Evolutionary conservation across 352 stramenopile genomes (phyloP).

Genomic region (Globisporangium ultimum): DNA sequence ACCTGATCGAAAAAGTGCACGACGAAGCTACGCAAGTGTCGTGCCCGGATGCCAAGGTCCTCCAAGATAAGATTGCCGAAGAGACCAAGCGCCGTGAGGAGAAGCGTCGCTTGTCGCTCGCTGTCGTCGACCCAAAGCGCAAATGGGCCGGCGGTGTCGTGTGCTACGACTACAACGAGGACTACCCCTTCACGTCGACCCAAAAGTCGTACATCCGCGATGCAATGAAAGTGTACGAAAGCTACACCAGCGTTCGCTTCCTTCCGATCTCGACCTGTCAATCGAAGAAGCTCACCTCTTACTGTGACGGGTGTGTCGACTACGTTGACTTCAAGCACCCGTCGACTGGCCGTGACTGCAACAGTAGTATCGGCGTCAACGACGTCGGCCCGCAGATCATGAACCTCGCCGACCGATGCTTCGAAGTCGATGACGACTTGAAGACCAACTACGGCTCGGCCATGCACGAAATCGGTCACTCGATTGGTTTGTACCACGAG

Average conservation of each 20-base stretch:
- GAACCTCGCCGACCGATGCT: conserved; percentile 74
- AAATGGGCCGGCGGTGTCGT: conserved; percentile 68
- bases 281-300: conserved; percentile 32
- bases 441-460: conserved; percentile 72
- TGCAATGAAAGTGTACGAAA: conserved; percentile 64
- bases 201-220: conserved; percentile 60
- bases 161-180: conserved; percentile 64
- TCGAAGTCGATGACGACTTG: conserved; percentile 66
- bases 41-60: conserved; percentile 39
- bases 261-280: conserved; percentile 47
- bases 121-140: conserved; percentile 57
- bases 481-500: conserved; percentile 76
- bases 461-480: conserved; percentile 84
- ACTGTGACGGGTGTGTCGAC: conserved; percentile 66
- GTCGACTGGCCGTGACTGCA: conserved; percentile 62
- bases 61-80: conserved; percentile 21
- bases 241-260: conserved; percentile 74
- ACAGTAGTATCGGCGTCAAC: conserved; percentile 75
- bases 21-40: conserved; percentile 56
- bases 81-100: conserved; percentile 22
- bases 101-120: conserved; percentile 53
- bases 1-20: conserved; percentile 60
- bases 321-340: conserved; percentile 82
- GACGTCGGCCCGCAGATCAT: conserved; percentile 58
- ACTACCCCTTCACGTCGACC: conserved; percentile 59